These are phyloP conservation scores for Aphanomyces cochlioides DNA, from an alignment of 352 stramenopile genomes.

Conservation along the genomic window DNA sequence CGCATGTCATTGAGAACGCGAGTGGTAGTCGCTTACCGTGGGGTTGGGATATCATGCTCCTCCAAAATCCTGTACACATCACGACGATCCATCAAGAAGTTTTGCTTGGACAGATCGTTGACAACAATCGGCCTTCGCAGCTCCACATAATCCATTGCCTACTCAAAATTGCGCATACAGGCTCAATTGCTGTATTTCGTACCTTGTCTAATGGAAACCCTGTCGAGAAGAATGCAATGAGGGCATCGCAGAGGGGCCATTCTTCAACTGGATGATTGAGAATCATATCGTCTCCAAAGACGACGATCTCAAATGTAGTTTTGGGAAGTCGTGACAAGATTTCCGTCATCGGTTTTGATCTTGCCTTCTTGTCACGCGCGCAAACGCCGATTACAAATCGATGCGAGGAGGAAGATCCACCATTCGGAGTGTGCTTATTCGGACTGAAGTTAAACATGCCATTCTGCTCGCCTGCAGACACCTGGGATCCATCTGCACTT, in stretches of 20 bases:
- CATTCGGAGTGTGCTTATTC: neutral
- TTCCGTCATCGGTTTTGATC: conserved; percentile 94
- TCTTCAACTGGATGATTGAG: conserved; percentile 89
- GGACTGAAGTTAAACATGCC: conserved; percentile 18
- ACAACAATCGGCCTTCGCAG: conserved; percentile 93
- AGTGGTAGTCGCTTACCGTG: conserved; percentile 34
- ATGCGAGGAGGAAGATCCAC: neutral
- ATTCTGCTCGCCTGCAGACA: neutral
- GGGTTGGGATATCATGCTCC: conserved; percentile 91
- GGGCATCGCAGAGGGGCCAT: conserved; percentile 93
- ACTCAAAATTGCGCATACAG: conserved; percentile 43
- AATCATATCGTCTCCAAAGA: conserved; percentile 97
- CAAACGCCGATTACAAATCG: conserved; percentile 89
- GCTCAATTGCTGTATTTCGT: neutral
- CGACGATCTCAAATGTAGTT: conserved; percentile 91
- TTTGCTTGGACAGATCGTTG: conserved; percentile 97
- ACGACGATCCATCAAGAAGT: conserved; percentile 93
- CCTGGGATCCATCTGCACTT: conserved; percentile 15
- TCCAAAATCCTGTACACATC: conserved; percentile 93
- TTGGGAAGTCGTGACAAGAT: conserved; percentile 90
- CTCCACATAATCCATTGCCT: conserved; percentile 94
- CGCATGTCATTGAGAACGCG: too few species aligned
- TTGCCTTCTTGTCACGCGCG: conserved; percentile 97
- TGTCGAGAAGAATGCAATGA: conserved; percentile 98
- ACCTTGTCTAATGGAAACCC: conserved; percentile 97